These are phyloP conservation scores for Besnoitia besnoiti DNA, from an alignment of 169 alveolate species.

Conservation along the genomic window DNA sequence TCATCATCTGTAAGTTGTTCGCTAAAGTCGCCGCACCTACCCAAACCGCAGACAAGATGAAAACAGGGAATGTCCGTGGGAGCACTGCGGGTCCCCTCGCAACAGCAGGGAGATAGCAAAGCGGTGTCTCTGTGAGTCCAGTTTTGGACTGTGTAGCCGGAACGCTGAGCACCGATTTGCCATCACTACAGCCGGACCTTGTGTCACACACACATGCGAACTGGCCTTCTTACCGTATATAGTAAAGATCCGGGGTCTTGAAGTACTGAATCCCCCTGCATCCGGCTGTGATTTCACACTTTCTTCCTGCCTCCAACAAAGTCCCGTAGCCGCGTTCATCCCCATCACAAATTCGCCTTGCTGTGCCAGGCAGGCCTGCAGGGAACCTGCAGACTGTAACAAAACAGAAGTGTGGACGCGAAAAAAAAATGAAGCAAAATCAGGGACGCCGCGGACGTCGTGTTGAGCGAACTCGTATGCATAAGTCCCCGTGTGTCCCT, in stretches of 20 bases:
- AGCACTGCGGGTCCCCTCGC: not conserved
- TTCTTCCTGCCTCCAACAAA: not conserved
- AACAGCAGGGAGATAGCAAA: not conserved
- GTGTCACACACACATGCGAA: too few species aligned
- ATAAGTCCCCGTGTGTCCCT: too few species aligned
- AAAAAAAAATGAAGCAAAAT: not conserved
- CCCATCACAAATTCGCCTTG: not conserved
- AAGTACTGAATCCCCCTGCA: conserved; percentile 4
- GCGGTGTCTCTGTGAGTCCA: too few species aligned
- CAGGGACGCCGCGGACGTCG: too few species aligned
- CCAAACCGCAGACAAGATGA: not conserved
- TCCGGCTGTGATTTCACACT: not conserved
- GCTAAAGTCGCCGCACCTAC: not conserved
- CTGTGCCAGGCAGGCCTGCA: conserved; percentile 2
- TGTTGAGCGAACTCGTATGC: not conserved
- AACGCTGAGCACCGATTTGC: not conserved
- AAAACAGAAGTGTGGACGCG: not conserved
- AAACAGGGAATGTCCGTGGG: not conserved
- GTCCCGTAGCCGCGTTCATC: not conserved
- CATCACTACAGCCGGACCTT: not conserved
- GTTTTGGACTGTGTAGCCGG: too few species aligned
- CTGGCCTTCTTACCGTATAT: not conserved
- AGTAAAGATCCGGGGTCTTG: not conserved
- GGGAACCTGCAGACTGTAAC: not conserved
- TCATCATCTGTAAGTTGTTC: not conserved